Base-by-base conservation (phyloP, 2,329 filamentous ascomycete genomes). In the Metarhizium rileyi region DNA sequence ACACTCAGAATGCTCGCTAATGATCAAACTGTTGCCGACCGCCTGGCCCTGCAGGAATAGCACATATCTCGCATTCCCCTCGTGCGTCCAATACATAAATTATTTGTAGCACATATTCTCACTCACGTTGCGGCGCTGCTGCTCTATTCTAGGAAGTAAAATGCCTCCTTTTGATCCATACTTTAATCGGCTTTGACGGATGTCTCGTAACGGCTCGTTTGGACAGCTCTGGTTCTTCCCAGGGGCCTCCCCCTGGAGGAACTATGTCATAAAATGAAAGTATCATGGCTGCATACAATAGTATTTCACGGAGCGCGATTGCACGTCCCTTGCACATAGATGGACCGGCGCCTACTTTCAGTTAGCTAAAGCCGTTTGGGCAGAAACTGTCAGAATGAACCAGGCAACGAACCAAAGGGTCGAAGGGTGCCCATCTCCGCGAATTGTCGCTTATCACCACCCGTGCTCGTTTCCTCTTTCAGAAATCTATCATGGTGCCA, bases 191-290 rank as follows among this genome's bases (percentile, higher is more conserved):
- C 20, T 51, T 54, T 25, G 53, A 54, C 3, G 64, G 63, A 45
- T 58, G 51, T 22, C 56, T 60, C 5, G 61, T 59, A 12, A 63
- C 59, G 6, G 57, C 58, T 2, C 56, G 52, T 14, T 62, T 63
- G 22, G 54, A 58, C 3, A 55, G 53, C 22, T 55, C 55, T 1
- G 63, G 59, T 5, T 52, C 47, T 3, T 51, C 50, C 66, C 64
- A 69, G 5, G 48, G 51, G 4, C 55, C 46, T 12, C 60, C 62
- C 5, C 56, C 54, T 0, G 58, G 58, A 1, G 67, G 61, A 43
- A 58, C 51, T 23, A 70, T 60, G 20, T 70, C 65, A 49, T 70
- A 70, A 25, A 69, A 59, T 0, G 64, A 61, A 28, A 70, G 53
- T 14, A 70, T 60, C 14, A 63, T 55, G 0, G 67, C 61, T 8